Evolutionary conservation across 768 basidiomycete species (phyloP).

Genomic region (Termitomyces sp.): DNA sequence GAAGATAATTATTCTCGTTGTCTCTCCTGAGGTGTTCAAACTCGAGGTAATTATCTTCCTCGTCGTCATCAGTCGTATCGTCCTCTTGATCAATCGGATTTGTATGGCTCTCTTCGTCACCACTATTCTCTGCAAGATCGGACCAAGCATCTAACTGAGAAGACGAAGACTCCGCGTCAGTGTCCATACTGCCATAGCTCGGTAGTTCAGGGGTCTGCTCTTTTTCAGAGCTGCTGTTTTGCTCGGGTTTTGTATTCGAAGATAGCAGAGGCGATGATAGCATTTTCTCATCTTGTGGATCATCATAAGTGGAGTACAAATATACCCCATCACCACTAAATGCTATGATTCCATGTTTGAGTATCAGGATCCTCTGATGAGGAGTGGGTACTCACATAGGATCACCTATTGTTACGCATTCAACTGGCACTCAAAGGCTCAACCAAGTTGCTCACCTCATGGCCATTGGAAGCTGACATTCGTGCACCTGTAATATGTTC

Average conservation of each 20-base stretch:
- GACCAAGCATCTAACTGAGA: conserved; percentile 13
- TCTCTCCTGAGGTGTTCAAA: conserved; percentile 20
- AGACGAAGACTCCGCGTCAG: conserved; percentile 16
- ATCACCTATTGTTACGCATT: conserved; percentile 42
- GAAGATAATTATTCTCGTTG: conserved; percentile 22
- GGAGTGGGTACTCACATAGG: conserved; percentile 44
- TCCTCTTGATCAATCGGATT: not conserved
- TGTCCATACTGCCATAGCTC: conserved; percentile 23
- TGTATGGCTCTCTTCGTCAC: conserved; percentile 16
- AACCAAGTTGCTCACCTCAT: conserved; percentile 51
- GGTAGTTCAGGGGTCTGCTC: not conserved
- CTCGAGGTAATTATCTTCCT: conserved; percentile 23
- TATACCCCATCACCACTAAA: conserved; percentile 73
- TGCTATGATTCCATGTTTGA: conserved; percentile 36
- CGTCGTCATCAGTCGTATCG: conserved; percentile 9
- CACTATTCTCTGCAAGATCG: conserved; percentile 17
- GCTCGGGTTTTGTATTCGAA: conserved; percentile 20
- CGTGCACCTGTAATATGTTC: conserved; percentile 79
- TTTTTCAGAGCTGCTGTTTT: conserved; percentile 9
- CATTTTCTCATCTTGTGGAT: conserved; percentile 31
- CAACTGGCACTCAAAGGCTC: not conserved
- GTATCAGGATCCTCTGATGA: conserved; percentile 4
- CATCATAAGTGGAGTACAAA: conserved; percentile 69
- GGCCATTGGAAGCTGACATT: conserved; percentile 66
- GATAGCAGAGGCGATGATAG: conserved; percentile 25